Base-by-base conservation (phyloP, 2,329 filamentous ascomycete species). In the Fusarium sp. region DNA sequence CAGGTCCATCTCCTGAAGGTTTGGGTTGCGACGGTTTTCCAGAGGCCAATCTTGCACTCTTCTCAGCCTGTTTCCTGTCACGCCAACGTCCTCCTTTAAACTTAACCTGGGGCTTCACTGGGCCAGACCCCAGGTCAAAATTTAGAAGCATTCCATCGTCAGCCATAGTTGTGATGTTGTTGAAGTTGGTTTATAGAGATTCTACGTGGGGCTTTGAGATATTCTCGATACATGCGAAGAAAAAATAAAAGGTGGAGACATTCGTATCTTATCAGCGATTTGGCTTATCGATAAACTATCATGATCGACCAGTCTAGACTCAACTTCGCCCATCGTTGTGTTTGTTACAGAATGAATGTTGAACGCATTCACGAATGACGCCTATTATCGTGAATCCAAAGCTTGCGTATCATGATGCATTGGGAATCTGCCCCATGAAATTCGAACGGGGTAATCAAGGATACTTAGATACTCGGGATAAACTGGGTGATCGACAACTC, bases 121-220 rank as follows among this genome's bases (percentile, higher is more conserved):
- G 86, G 19, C 83, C 86, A 63, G 92, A 89, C 27, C 88, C 86
- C 58, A 97, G 83, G 73, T 93, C 90, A 77, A 98, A 97, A 75
- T 98, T 98, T 76, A 98, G 84, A 58, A 97, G 87, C 88, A 99
- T 92, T 71, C 94, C 94, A 89, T 97, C 92, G 83, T 98, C 94
- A 51, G 92, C 92, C 94, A 98, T 97, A 63, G 37, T 68, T 55
- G 62, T 53, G 49, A 49, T 62, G 62, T 46, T 58, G 52, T 48
- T 52, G 33, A 62, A 30, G 65, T 60, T 57, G 37, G 33, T 65
- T 32, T 67, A 62, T 46, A 64, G 70, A 62, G 43, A 45, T 52
- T 61, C 55, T 49, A 66, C 70, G 72, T 73, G 71, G 70, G 68
- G 65, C 62, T 62, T 58, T 58, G 35, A 35, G 53, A 57, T 57